Evolutionary conservation across 2,329 filamentous ascomycete genomes (phyloP).

Genomic region (Claviceps sorghi): DNA sequence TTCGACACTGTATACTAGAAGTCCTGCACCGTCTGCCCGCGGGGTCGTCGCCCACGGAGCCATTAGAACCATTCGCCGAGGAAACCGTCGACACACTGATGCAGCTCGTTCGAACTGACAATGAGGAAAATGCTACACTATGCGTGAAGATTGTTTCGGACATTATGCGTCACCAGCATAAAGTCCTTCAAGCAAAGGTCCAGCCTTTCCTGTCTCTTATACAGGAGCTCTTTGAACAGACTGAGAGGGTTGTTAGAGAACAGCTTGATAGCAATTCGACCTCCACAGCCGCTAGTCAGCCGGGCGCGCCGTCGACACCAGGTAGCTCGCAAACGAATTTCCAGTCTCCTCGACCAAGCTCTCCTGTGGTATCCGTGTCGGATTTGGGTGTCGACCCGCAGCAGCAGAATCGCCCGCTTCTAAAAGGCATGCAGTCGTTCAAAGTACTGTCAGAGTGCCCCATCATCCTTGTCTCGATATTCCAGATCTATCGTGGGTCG

Average conservation of each 20-base stretch:
- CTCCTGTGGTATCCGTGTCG: conserved; percentile 67
- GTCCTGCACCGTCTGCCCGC: conserved; percentile 77
- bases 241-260: conserved; percentile 87
- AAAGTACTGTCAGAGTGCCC: conserved; percentile 96
- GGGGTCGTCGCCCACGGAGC: conserved; percentile 56
- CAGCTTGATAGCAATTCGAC: conserved; percentile 75
- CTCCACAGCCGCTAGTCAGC: conserved; percentile 34
- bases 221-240: conserved; percentile 87
- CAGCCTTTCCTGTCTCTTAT: conserved; percentile 86
- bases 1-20: conserved; percentile 86
- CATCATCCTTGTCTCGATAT: conserved; percentile 96
- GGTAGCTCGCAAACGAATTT: conserved; percentile 55
- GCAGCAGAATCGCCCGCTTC: conserved; percentile 63
- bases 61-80: conserved; percentile 74
- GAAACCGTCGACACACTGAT: conserved; percentile 86
- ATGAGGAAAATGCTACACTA: conserved; percentile 96
- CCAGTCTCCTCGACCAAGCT: conserved; percentile 78
- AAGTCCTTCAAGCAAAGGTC: conserved; percentile 62
- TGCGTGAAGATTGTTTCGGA: conserved; percentile 98
- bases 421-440: conserved; percentile 97
- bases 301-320: conserved; percentile 50
- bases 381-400: conserved; percentile 72
- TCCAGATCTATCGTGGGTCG: conserved; percentile 74
- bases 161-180: conserved; percentile 82
- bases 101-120: conserved; percentile 76